Evolutionary conservation across 1,139 yeast species (phyloP).

Genomic region (Geotrichum citri-aurantii): DNA sequence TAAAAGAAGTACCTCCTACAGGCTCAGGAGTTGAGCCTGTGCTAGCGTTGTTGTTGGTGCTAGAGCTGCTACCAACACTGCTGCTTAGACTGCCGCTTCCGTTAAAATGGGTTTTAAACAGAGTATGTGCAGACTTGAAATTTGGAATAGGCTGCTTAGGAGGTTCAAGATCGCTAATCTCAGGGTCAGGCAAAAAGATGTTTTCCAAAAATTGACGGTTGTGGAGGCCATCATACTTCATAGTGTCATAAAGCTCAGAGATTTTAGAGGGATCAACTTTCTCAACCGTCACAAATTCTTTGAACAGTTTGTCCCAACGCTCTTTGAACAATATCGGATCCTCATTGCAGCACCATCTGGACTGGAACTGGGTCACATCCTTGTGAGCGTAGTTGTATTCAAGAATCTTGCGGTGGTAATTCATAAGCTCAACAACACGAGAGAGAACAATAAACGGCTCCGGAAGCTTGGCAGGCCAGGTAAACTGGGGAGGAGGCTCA

Average conservation of each 20-base stretch:
- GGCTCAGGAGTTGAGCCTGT: not conserved
- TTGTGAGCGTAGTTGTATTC: constrained; percentile 67
- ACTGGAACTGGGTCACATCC: constrained; percentile 64
- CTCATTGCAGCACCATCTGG: constrained; percentile 94
- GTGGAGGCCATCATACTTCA: constrained; percentile 97
- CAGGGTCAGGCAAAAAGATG: constrained; percentile 68
- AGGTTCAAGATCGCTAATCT: constrained; percentile 24
- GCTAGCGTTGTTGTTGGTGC: not conserved
- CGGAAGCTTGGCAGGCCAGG: constrained; percentile 99
- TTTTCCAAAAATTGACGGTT: constrained; percentile 82
- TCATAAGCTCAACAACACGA: constrained; percentile 93
- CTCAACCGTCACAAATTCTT: constrained; percentile 86
- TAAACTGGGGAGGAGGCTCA: constrained; percentile 97
- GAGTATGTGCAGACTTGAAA: constrained; percentile 15
- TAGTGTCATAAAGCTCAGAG: constrained; percentile 93
- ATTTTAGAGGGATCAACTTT: constrained; percentile 97
- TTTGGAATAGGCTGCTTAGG: constrained; percentile 42
- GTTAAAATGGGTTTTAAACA: not conserved
- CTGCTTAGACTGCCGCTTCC: not conserved
- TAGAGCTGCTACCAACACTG: not conserved
- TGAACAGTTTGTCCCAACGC: constrained; percentile 95
- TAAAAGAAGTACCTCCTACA: not conserved
- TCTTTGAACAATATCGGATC: constrained; percentile 86
- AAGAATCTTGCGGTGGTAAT: constrained; percentile 81
- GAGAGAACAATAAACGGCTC: constrained; percentile 92